These are phyloP conservation scores for Corylus heterophylla DNA, from an alignment of 306 rosid genomes.

Conservation along the genomic window DNA sequence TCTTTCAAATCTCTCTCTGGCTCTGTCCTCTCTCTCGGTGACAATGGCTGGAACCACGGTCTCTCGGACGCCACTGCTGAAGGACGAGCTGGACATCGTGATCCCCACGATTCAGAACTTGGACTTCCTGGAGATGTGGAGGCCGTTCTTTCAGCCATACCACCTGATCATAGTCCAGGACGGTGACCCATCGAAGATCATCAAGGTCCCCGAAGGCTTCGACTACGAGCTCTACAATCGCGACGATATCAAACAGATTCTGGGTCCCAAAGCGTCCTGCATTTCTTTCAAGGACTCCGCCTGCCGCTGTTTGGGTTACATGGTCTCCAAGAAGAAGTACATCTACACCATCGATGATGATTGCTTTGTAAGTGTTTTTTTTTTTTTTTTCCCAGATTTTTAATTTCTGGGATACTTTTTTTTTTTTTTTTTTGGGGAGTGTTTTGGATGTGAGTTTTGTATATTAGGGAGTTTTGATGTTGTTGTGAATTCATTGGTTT, in stretches of 20 bases:
- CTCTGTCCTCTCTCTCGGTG: neutral
- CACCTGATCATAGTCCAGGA: slow-evolving; percentile 88
- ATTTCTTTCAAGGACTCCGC: slow-evolving; percentile 91
- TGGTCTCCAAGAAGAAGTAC: slow-evolving; percentile 80
- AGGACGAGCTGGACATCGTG: slow-evolving; percentile 77
- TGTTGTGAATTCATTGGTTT: neutral
- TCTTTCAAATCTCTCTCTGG: neutral
- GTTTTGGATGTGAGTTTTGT: slow-evolving; percentile 11
- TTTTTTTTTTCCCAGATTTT: neutral
- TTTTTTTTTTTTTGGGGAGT: neutral
- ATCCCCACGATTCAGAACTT: slow-evolving; percentile 83
- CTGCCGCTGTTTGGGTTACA: slow-evolving; percentile 75
- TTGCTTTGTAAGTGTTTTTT: slow-evolving; percentile 60
- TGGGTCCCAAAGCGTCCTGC: slow-evolving; percentile 67
- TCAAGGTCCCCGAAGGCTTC: slow-evolving; percentile 71
- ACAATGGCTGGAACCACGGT: slow-evolving; percentile 37
- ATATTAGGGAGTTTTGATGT: slow-evolving; percentile 10
- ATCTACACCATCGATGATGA: slow-evolving; percentile 87
- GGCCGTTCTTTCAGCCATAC: slow-evolving; percentile 65
- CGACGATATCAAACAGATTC: slow-evolving; percentile 53
- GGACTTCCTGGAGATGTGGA: slow-evolving; percentile 77
- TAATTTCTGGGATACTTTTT: neutral
- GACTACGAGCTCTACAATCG: slow-evolving; percentile 73
- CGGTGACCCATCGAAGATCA: slow-evolving; percentile 66
- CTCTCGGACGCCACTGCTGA: slow-evolving; percentile 47